Conservation (phyloP, 192 early-diverging fungal species). For the Thoreauomyces humboldtii region DNA sequence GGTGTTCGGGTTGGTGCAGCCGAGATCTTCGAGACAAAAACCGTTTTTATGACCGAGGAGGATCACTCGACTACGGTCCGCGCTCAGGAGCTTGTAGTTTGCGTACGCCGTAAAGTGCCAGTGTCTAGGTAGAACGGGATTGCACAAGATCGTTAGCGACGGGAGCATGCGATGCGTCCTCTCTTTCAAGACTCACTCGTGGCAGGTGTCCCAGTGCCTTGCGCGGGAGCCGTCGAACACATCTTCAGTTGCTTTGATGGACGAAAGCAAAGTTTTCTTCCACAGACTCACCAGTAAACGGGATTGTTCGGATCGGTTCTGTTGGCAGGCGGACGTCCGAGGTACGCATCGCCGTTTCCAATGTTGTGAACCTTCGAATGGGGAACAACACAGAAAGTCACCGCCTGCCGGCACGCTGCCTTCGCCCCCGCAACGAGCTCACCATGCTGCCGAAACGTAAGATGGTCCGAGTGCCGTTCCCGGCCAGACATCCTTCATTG, state of each 20-base stretch:
- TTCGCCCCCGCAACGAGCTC: neutral
- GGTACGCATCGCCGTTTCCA: constrained; percentile 26
- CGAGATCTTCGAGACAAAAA: constrained; percentile 40
- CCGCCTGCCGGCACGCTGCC: neutral
- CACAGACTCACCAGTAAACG: constrained; percentile 13
- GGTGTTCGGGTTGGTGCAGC: constrained; percentile 7
- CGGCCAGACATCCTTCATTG: constrained; percentile 30
- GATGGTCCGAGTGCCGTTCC: constrained; percentile 22
- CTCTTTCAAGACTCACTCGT: constrained; percentile 10
- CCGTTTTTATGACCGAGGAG: constrained; percentile 35
- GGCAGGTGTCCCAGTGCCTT: constrained; percentile 35
- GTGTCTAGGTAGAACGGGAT: constrained; percentile 20
- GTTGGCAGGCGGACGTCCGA: constrained; percentile 25
- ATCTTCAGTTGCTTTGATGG: neutral
- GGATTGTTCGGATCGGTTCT: constrained; percentile 18
- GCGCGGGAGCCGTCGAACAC: neutral
- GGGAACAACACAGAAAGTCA: no score
- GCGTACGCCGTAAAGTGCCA: constrained; percentile 42
- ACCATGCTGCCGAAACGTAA: constrained; percentile 29
- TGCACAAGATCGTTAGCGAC: neutral
- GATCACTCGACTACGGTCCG: neutral
- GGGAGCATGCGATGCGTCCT: neutral
- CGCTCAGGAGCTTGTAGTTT: constrained; percentile 28
- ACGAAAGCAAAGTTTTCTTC: neutral
- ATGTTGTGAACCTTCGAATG: constrained; percentile 26